Evolutionary conservation across 176 grass and related monocot genomes (phyloP).

Genomic region (Lolium perenne): DNA sequence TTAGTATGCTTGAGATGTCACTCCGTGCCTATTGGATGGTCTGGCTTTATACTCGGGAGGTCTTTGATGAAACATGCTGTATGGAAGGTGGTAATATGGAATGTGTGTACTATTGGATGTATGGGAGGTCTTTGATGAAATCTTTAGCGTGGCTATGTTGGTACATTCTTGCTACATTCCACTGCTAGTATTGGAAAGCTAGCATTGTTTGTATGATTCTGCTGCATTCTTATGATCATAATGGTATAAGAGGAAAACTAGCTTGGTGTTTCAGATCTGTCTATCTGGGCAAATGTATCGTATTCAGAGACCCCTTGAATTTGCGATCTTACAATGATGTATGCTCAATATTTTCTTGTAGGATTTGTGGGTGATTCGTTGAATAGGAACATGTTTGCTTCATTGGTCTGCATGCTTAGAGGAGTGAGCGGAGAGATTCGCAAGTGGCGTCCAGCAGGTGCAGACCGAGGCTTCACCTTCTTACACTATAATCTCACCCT

Average conservation of each 20-base stretch:
- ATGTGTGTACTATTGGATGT: not conserved
- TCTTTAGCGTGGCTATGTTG: not conserved
- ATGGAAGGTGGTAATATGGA: not conserved
- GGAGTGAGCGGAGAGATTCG: slow-evolving; percentile 60
- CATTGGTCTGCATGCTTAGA: slow-evolving; percentile 89
- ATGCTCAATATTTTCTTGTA: slow-evolving; percentile 34
- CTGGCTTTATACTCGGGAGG: not conserved
- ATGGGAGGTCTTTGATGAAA: too few species aligned
- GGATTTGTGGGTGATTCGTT: slow-evolving; percentile 96
- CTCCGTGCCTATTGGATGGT: not conserved
- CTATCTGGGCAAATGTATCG: not conserved
- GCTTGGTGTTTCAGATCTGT: not conserved
- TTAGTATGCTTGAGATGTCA: not conserved
- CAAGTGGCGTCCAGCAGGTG: slow-evolving; percentile 85
- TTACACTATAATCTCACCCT: slow-evolving; percentile 84
- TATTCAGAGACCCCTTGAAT: slow-evolving; percentile 2
- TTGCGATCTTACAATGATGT: not conserved
- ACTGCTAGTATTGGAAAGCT: not conserved
- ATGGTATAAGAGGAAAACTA: not conserved
- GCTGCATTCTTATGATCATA: not conserved
- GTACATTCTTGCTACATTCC: not conserved
- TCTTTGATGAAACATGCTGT: not conserved
- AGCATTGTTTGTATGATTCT: not conserved
- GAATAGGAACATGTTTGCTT: slow-evolving; percentile 93
- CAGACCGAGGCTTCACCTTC: slow-evolving; percentile 91